These are phyloP conservation scores for Fusarium subtropicale DNA, from an alignment of 2,329 filamentous ascomycete genomes.

Conservation along the genomic window DNA sequence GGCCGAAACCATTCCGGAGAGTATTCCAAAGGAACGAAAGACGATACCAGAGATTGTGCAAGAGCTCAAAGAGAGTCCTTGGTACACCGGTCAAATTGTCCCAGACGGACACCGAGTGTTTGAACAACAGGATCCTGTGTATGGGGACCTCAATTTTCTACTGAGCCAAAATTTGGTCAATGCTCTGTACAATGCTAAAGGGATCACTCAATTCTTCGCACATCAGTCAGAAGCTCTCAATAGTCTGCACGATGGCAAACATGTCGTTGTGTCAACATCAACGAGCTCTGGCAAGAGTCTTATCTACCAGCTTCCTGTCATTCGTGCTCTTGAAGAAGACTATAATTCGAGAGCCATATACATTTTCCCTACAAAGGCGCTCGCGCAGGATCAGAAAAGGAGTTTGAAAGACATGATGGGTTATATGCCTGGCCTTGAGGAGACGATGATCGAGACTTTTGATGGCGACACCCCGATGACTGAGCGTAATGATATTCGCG, in stretches of 20 bases:
- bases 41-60: slow-evolving; percentile 85
- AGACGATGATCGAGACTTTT: slow-evolving; percentile 88
- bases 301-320: slow-evolving; percentile 95
- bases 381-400: slow-evolving; percentile 92
- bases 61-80: slow-evolving; percentile 83
- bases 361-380: slow-evolving; percentile 96
- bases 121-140: slow-evolving; percentile 83
- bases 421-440: slow-evolving; percentile 82
- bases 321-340: slow-evolving; percentile 87
- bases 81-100: slow-evolving; percentile 94
- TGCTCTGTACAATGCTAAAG: slow-evolving; percentile 90
- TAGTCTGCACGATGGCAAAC: slow-evolving; percentile 79
- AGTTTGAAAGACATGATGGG: slow-evolving; percentile 86
- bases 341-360: slow-evolving; percentile 87
- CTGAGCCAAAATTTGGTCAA: slow-evolving; percentile 95
- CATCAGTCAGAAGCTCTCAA: slow-evolving; percentile 97
- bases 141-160: slow-evolving; percentile 85
- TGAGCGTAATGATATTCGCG: slow-evolving; percentile 81
- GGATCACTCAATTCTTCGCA: slow-evolving; percentile 86
- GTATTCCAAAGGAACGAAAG: slow-evolving; percentile 83
- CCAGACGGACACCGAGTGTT: slow-evolving; percentile 93
- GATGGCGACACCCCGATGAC: slow-evolving; percentile 93
- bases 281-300: slow-evolving; percentile 97
- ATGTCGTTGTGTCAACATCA: slow-evolving; percentile 93
- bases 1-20: slow-evolving; percentile 67